Conservation (phyloP, 2,329 filamentous ascomycete species). For the Xylariaceae sp. region DNA sequence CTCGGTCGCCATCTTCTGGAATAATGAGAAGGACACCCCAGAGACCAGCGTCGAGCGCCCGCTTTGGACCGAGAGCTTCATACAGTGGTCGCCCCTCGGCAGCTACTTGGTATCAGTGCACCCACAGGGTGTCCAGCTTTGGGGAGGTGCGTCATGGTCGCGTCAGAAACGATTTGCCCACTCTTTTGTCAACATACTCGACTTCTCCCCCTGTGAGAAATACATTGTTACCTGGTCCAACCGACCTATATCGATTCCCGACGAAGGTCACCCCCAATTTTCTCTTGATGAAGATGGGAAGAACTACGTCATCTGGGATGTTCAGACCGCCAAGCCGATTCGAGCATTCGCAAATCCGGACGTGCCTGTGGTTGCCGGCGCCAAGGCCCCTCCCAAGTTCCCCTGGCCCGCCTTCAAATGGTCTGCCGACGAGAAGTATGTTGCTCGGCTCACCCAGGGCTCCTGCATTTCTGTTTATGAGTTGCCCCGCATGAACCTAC, state of each 20-base stretch:
- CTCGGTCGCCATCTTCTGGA: constrained; percentile 93
- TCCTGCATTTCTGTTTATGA: constrained; percentile 90
- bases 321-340: constrained; percentile 80
- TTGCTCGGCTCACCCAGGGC: constrained; percentile 82
- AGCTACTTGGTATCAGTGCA: constrained; percentile 94
- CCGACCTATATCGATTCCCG: constrained; percentile 84
- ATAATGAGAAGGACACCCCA: constrained; percentile 87
- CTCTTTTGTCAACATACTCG: constrained; percentile 89
- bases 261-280: constrained; percentile 76
- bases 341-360: constrained; percentile 93
- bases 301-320: constrained; percentile 99
- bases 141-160: constrained; percentile 86
- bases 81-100: constrained; percentile 94
- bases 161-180: constrained; percentile 91
- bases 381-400: constrained; percentile 75
- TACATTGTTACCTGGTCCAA: constrained; percentile 97
- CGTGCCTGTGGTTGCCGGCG: constrained; percentile 56
- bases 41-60: constrained; percentile 86
- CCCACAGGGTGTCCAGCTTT: constrained; percentile 92
- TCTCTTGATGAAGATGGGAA: constrained; percentile 94
- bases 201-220: constrained; percentile 89
- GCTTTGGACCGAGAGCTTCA: constrained; percentile 97
- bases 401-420: constrained; percentile 99
- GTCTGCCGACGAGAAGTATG: constrained; percentile 96
- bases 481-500: constrained; percentile 77